phyloP scores from a whole-genome alignment of 805 yeast genomes.

The Ogataea philodendri region DNA sequence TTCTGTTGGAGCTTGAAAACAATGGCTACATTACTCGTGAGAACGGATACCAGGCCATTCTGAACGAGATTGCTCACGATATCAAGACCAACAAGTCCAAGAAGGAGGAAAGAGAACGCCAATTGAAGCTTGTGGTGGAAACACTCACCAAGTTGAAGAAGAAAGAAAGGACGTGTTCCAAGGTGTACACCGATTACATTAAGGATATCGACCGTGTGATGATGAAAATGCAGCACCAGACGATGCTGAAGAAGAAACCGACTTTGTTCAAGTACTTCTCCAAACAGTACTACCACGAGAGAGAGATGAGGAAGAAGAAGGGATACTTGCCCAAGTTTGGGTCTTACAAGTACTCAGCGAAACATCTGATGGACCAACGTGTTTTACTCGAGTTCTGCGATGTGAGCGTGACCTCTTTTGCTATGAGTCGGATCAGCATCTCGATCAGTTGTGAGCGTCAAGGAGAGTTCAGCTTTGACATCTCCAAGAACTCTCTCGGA shows the following conservation, averaged over 20 bases:
- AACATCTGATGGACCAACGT: conserved; percentile 70
- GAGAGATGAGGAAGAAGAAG: conserved; percentile 62
- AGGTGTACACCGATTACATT: conserved; percentile 46
- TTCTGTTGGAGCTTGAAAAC: conserved; percentile 71
- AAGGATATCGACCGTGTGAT: conserved; percentile 45
- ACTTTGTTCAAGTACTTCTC: conserved; percentile 47
- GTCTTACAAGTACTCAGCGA: conserved; percentile 71
- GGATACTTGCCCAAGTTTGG: conserved; percentile 76
- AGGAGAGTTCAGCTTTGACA: conserved; percentile 72
- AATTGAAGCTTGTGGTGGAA: conserved; percentile 40
- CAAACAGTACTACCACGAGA: conserved; percentile 72
- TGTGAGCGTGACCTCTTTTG: conserved; percentile 36
- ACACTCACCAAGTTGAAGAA: conserved; percentile 44
- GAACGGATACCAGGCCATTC: conserved; percentile 71
- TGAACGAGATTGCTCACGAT: conserved; percentile 83
- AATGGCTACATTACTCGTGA: conserved; percentile 61
- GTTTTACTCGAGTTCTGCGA: conserved; percentile 51
- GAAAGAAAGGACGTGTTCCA: conserved; percentile 44
- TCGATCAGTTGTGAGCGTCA: conserved; percentile 73
- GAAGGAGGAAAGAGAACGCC: conserved; percentile 40
- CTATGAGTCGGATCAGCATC: conserved; percentile 66
- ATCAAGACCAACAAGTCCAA: conserved; percentile 51
- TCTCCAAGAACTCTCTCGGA: conserved; percentile 48
- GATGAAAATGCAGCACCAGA: conserved; percentile 42
- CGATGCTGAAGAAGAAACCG: conserved; percentile 44